Percentiles rank a stretch among this genome's conserved stretches.
These are phyloP conservation scores for Penicillium decumbens DNA, from an alignment of 2,329 filamentous ascomycete genomes.

Conservation along the genomic window DNA sequence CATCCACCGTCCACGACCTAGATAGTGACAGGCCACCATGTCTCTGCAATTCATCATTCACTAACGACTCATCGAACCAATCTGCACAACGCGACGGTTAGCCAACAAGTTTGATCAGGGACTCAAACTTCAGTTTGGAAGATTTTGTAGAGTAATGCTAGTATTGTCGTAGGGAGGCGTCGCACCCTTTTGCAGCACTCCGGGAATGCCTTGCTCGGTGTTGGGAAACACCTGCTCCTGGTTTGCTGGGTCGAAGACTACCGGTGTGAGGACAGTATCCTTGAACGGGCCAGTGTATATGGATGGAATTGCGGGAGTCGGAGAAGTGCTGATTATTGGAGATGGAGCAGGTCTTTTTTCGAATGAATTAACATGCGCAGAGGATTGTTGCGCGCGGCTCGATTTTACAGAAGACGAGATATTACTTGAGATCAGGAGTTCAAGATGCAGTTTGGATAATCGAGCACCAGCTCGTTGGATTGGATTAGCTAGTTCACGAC, in stretches of 20 bases:
- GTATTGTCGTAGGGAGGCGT: slow-evolving; percentile 52
- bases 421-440: neutral
- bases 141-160: slow-evolving; percentile 48
- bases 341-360: too few relatives aligned
- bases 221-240: too few relatives aligned
- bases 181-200: slow-evolving; percentile 39
- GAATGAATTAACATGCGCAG: too few relatives aligned
- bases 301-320: slow-evolving; percentile 20
- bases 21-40: slow-evolving; percentile 41
- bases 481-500: neutral
- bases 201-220: slow-evolving; percentile 41
- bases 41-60: slow-evolving; percentile 44
- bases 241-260: slow-evolving; percentile 20
- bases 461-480: neutral
- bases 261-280: slow-evolving; percentile 35
- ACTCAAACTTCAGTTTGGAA: slow-evolving; percentile 27
- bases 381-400: slow-evolving; percentile 1
- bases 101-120: slow-evolving; percentile 40
- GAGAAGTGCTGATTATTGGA: slow-evolving; percentile 11
- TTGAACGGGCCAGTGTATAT: slow-evolving; percentile 34
- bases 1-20: slow-evolving; percentile 32
- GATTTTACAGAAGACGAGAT: neutral
- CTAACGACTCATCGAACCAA: slow-evolving; percentile 47
- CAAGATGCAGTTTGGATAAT: neutral
- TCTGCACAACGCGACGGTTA: slow-evolving; percentile 48